These are phyloP conservation scores for Cyberlindnera euphorbiiphila DNA, from an alignment of 805 yeast species.

Conservation along the genomic window DNA sequence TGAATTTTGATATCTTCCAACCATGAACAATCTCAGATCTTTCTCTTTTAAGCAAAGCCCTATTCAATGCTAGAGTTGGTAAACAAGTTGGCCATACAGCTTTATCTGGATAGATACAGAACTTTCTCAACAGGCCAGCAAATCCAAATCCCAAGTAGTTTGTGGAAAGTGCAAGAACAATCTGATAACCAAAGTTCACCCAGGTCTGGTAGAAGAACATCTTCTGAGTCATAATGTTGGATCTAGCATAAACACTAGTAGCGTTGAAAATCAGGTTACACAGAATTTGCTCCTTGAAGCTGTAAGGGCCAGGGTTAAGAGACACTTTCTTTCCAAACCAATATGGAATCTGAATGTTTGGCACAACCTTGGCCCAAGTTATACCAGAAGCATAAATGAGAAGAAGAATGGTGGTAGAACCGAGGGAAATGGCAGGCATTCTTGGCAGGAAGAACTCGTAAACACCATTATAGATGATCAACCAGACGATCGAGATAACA, in stretches of 20 bases:
- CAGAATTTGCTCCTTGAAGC: constrained; percentile 60
- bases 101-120: constrained; percentile 46
- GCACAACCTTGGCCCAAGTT: constrained; percentile 37
- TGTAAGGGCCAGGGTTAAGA: constrained; percentile 63
- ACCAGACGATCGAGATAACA: constrained; percentile 39
- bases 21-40: constrained; percentile 32
- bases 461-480: constrained; percentile 47
- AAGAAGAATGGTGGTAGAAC: constrained; percentile 42
- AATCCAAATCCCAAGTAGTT: constrained; percentile 65
- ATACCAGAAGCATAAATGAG: constrained; percentile 42
- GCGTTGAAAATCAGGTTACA: constrained; percentile 44
- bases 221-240: constrained; percentile 35
- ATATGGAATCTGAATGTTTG: too few relatives aligned
- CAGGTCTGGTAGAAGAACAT: constrained; percentile 24
- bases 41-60: constrained; percentile 40
- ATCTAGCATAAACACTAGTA: constrained; percentile 32
- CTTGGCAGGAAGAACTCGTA: constrained; percentile 55
- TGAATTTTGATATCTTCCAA: constrained; percentile 33
- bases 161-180: constrained; percentile 47
- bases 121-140: constrained; percentile 57
- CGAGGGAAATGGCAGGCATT: constrained; percentile 44
- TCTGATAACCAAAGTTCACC: constrained; percentile 48
- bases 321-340: constrained; percentile 40
- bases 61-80: constrained; percentile 49
- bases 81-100: constrained; percentile 50